Evolutionary conservation across 805 yeast species (phyloP).

Genomic region (Pichia cabralensis): DNA sequence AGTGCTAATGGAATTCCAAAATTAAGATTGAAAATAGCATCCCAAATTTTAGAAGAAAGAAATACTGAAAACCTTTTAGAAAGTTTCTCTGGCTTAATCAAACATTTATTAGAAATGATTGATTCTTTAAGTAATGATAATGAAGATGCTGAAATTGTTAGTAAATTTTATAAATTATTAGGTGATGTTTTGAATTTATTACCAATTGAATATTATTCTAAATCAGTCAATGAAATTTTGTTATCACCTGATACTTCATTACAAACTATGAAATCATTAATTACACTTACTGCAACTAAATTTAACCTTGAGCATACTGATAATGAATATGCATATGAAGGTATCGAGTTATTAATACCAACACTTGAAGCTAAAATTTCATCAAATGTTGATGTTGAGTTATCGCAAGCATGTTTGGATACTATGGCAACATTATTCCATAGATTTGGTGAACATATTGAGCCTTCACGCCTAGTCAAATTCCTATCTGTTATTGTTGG

Average conservation of each 20-base stretch:
- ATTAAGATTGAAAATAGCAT: constrained; percentile 30
- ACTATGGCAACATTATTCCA: constrained; percentile 52
- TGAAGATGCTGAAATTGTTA: constrained; percentile 29
- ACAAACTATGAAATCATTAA: constrained; percentile 50
- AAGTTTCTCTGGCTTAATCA: constrained; percentile 22
- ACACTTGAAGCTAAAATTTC: constrained; percentile 34
- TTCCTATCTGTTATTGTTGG: constrained; percentile 41
- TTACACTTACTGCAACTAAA: constrained; percentile 53
- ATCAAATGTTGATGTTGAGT: constrained; percentile 31
- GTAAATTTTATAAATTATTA: constrained; percentile 44
- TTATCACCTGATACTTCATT: constrained; percentile 28
- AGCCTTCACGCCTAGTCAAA: constrained; percentile 36
- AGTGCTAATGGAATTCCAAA: constrained; percentile 33
- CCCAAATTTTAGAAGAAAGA: constrained; percentile 24
- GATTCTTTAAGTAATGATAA: constrained; percentile 22
- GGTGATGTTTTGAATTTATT: constrained; percentile 56
- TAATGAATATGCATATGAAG: constrained; percentile 37
- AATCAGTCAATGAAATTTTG: constrained; percentile 41
- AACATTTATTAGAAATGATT: constrained; percentile 30
- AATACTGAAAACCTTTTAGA: constrained; percentile 15
- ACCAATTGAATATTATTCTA: constrained; percentile 66
- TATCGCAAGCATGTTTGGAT: constrained; percentile 64
- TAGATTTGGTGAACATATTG: constrained; percentile 48
- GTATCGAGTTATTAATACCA: constrained; percentile 43
- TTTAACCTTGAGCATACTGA: constrained; percentile 58